These are phyloP conservation scores for Imleria badia DNA, from an alignment of 768 basidiomycete species.

Conservation along the genomic window DNA sequence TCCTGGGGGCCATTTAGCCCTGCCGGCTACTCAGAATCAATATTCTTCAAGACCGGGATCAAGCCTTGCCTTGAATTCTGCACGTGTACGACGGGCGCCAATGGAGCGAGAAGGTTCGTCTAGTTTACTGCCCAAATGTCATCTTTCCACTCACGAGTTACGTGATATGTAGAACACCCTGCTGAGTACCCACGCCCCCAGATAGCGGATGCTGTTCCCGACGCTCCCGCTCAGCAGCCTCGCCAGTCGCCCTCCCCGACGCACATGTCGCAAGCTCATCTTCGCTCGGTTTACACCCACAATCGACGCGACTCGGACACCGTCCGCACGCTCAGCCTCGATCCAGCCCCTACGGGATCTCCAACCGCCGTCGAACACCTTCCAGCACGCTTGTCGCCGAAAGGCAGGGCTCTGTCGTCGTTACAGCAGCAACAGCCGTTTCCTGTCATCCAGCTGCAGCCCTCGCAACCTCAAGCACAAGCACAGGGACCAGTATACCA, in stretches of 20 bases:
- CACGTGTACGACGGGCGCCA: conserved; percentile 40
- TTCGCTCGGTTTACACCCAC: conserved; percentile 44
- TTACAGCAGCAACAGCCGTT: conserved; percentile 29
- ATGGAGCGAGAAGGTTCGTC: conserved; percentile 45
- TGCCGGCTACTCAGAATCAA: conserved; percentile 21
- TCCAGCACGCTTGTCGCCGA: conserved; percentile 33
- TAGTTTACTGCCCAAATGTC: conserved; percentile 10
- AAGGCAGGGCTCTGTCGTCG: conserved; percentile 21
- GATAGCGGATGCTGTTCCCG: conserved; percentile 8
- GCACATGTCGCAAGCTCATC: conserved; percentile 33
- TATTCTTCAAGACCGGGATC: conserved; percentile 42
- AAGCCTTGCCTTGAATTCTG: conserved; percentile 41
- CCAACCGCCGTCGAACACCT: conserved; percentile 55
- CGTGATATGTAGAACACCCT: conserved; percentile 24
- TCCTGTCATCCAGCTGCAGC: conserved; percentile 24
- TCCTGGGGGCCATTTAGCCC: conserved; percentile 16
- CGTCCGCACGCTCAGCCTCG: conserved; percentile 49
- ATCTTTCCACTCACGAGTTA: conserved; percentile 9
- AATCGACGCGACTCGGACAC: conserved; percentile 78
- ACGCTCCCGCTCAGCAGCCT: conserved; percentile 27
- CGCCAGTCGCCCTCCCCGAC: conserved; percentile 58
- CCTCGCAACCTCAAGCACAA: conserved; percentile 22
- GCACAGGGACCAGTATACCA: conserved; percentile 43
- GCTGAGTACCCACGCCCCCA: conserved; percentile 25
- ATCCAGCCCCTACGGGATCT: conserved; percentile 40